Base-by-base conservation (phyloP, 2,329 filamentous ascomycete genomes). In the Talaromyces sp. region DNA sequence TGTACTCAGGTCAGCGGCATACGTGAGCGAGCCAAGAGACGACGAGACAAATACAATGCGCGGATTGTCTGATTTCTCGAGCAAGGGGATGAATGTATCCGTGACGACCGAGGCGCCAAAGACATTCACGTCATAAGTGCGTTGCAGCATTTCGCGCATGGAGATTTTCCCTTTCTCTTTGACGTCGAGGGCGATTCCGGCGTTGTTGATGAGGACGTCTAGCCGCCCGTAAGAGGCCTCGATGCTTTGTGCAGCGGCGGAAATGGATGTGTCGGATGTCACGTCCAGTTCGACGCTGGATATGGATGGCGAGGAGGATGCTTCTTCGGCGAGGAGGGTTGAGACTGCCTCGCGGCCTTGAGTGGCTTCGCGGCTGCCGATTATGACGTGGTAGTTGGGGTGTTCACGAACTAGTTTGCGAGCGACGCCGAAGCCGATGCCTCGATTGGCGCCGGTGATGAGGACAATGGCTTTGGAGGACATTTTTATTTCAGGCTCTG, bases 1-100 rank as follows among this genome's bases (percentile, higher is more conserved):
- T 13, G 66, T 66, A 19, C 63, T 47, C 3, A 66, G 41, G 39
- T 73, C 68, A 4, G 64, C 57, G 0, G 71, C 68, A 3, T 65
- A 22, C 2, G 64, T 65, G 19, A 76, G 59, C 4, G 67, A 70
- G 1, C 72, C 73, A 1, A 72, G 64, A 37, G 67, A 65, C 13
- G 71, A 73, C 17, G 69, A 70, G 9, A 73, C 69, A 49, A 73
- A 73, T n/a, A 75, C 67, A 25, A 75, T 69, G 0, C 68, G 69
- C 7, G 71, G 69, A 9, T 67, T 66, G 3, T 25, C 31, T 0
- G 73, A 65, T 56, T 72, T 72, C n/a, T 68, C 65, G 2, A 77
- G 69, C 2, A 72, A 62, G 5, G 70, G 72, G 8, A 68, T 60
- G 43, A 74, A 70, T 1, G 69, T 69, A 8, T 77, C 71, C 3